Conservation (phyloP, 2,329 filamentous ascomycete species). For the Colletotrichum sp. region DNA sequence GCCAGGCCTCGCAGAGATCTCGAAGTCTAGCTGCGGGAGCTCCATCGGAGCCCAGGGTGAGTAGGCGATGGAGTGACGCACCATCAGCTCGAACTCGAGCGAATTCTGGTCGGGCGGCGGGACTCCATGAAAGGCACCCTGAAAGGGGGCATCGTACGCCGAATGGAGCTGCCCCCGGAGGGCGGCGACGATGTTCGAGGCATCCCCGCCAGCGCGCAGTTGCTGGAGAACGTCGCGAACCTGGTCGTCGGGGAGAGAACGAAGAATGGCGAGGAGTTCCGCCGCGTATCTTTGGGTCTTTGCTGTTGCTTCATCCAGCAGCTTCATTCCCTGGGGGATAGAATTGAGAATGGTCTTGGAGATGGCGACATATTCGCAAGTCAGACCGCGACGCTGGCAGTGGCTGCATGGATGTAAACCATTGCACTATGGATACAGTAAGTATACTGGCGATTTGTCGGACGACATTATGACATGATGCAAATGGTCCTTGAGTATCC, state of each 20-base stretch:
- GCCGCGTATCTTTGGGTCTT: neutral
- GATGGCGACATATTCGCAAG: constrained; percentile 1
- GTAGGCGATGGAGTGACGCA: constrained; percentile 3
- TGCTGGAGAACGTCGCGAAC: neutral
- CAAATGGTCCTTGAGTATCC: neutral
- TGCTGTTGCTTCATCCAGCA: neutral
- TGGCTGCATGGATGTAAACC: constrained; percentile 4
- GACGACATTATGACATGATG: neutral
- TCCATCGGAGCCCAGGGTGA: constrained; percentile 3
- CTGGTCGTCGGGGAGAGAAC: neutral
- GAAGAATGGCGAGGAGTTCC: neutral
- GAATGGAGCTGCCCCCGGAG: neutral
- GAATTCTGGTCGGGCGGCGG: neutral
- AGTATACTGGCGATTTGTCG: neutral
- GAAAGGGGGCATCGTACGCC: neutral
- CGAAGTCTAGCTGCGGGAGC: neutral
- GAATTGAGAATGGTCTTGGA: constrained; percentile 11
- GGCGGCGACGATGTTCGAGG: neutral
- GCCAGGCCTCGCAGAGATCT: neutral
- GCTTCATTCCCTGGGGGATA: neutral
- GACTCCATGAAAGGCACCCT: neutral
- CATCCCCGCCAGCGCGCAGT: neutral
- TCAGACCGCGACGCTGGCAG: constrained; percentile 1
- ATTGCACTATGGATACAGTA: neutral
- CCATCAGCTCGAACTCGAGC: constrained; percentile 8